A percentile compares a stretch with the other conserved stretches of the same genome.
Evolutionary conservation across 2,329 filamentous ascomycete genomes (phyloP).

Genomic region (Colletotrichum salicis): DNA sequence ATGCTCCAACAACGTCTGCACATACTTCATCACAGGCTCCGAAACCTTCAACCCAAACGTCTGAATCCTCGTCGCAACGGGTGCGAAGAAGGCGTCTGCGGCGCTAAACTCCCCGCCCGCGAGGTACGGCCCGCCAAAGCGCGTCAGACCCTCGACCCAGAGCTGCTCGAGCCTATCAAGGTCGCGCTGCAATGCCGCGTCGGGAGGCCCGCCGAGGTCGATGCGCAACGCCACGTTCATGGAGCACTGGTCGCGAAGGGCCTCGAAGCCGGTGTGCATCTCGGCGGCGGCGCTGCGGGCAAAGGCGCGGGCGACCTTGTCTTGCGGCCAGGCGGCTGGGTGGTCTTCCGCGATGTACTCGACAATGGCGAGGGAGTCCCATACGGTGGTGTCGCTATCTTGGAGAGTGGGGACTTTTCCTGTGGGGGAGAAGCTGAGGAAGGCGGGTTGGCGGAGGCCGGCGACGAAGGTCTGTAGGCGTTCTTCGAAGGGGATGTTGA

Average conservation of each 20-base stretch:
- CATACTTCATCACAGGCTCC: slow-evolving; percentile 45
- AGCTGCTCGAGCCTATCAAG: slow-evolving; percentile 49
- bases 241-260: slow-evolving; percentile 53
- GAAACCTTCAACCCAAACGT: slow-evolving; percentile 49
- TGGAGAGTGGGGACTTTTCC: slow-evolving; percentile 56
- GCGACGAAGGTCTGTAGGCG: slow-evolving; percentile 48
- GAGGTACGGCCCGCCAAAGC: slow-evolving; percentile 55
- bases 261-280: slow-evolving; percentile 58
- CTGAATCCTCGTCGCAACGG: slow-evolving; percentile 51
- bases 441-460: slow-evolving; percentile 46
- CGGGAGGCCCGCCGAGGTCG: slow-evolving; percentile 41
- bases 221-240: slow-evolving; percentile 55
- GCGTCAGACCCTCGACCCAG: slow-evolving; percentile 50
- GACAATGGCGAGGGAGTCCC: slow-evolving; percentile 60
- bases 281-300: slow-evolving; percentile 56
- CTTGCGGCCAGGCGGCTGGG: slow-evolving; percentile 54
- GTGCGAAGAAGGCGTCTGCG: slow-evolving; percentile 55
- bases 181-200: slow-evolving; percentile 46
- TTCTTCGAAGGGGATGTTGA: slow-evolving; percentile 55
- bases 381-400: slow-evolving; percentile 45
- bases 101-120: slow-evolving; percentile 50
- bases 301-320: slow-evolving; percentile 51
- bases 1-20: slow-evolving; percentile 47
- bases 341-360: slow-evolving; percentile 58
- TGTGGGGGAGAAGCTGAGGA: slow-evolving; percentile 50